Evolutionary conservation across 2,329 filamentous ascomycete genomes (phyloP).

Genomic region (Malbranchea cinnamomea): DNA sequence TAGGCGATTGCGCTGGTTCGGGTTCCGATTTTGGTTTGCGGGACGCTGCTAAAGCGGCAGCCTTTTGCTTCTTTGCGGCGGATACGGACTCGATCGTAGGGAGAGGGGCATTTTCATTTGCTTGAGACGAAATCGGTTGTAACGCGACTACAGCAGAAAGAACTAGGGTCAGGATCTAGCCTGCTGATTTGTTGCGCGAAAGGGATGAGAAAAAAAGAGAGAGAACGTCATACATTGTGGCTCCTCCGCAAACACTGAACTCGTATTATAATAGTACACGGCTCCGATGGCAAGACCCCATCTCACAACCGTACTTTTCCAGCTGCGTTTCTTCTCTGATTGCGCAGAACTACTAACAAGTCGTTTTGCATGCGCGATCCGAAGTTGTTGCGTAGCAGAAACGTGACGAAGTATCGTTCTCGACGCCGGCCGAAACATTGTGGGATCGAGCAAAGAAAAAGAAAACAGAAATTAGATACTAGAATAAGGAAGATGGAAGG

Average conservation of each 20-base stretch:
- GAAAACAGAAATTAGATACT: constrained; percentile 2
- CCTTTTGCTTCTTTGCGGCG: constrained; percentile 7
- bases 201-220: background rate
- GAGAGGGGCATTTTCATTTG: constrained; percentile 5
- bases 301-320: constrained; percentile 61
- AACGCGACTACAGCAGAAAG: constrained; percentile 6
- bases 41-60: constrained; percentile 8
- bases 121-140: constrained; percentile 1
- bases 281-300: constrained; percentile 62
- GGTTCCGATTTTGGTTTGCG: constrained; percentile 8
- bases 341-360: constrained; percentile 41
- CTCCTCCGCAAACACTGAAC: constrained; percentile 72
- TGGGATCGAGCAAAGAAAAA: too few relatives aligned
- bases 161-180: constrained; percentile 5
- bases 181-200: background rate
- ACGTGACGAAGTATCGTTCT: constrained; percentile 9
- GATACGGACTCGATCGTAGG: constrained; percentile 7
- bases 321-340: constrained; percentile 56
- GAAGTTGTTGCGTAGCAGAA: constrained; percentile 13
- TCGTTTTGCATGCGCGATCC: constrained; percentile 20
- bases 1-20: constrained; percentile 8
- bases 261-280: constrained; percentile 92
- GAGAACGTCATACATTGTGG: constrained; percentile 45
- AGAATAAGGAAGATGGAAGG: background rate
- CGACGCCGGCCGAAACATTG: constrained; percentile 13